A percentile compares a stretch with the other conserved stretches of the same genome.
Evolutionary conservation across 768 basidiomycete genomes (phyloP).

Genomic region (Russula lepida): DNA sequence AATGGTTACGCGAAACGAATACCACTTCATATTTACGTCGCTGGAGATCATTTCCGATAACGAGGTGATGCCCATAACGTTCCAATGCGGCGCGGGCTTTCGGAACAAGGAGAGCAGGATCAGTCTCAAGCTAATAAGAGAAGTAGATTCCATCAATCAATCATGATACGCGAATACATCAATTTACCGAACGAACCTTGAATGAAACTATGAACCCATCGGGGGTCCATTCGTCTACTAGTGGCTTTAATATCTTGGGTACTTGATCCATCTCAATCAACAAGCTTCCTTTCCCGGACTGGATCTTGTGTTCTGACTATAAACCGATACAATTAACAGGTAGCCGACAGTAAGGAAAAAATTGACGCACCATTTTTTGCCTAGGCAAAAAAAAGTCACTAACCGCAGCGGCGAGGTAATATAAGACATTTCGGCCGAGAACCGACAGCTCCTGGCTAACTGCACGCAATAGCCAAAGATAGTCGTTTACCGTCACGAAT

Average conservation of each 20-base stretch:
- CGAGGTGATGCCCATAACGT: constrained; percentile 94
- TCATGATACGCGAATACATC: background rate
- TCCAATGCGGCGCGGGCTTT: constrained; percentile 84
- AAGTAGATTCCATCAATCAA: background rate
- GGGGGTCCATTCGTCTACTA: constrained; percentile 90
- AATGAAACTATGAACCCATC: constrained; percentile 93
- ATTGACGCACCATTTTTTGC: constrained; percentile 70
- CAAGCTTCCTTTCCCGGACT: constrained; percentile 89
- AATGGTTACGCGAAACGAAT: constrained; percentile 58
- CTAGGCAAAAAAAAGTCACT: constrained; percentile 96
- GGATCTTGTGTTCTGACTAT: constrained; percentile 97
- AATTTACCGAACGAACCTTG: constrained; percentile 57
- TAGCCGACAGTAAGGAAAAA: background rate
- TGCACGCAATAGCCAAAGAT: constrained; percentile 83
- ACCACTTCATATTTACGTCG: constrained; percentile 88
- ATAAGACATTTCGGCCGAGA: constrained; percentile 69
- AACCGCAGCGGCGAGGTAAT: constrained; percentile 96
- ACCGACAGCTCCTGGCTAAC: constrained; percentile 70
- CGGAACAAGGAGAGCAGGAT: constrained; percentile 71
- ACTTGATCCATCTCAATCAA: constrained; percentile 99
- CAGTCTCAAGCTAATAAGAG: constrained; percentile 81
- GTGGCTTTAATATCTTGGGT: constrained; percentile 86
- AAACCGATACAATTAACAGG: background rate
- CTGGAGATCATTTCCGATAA: constrained; percentile 94
- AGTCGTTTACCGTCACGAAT: constrained; percentile 94